Evolutionary conservation across 305 asterid species (phyloP), one percentile per base, ranked within the genome.

Genomic region (Fraxinus ornus): DNA sequence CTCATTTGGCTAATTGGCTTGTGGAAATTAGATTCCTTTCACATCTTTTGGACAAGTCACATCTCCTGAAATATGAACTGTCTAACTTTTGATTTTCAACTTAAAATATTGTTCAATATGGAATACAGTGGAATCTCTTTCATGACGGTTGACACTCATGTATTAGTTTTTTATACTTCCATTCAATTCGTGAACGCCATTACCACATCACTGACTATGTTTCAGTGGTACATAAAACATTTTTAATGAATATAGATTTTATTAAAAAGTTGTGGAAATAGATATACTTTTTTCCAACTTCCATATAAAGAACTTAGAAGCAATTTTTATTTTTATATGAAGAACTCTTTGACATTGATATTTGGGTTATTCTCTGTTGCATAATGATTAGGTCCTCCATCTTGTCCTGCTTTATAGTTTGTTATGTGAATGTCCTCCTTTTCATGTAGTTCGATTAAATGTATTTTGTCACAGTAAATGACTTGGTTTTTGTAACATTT

Each of bases 201-300:
- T 64, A 22, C 73, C 73, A 64, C 73, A 24, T 62, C 15, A 64
- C 8, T 68, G 7, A 68, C 35, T 28, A 10, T 24, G 75, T 68
- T 68, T 68, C 24, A 24, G 39, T 41, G 78, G 47, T 12, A 78
- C 41, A 44, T 55, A 78, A 82, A 71, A 13, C 3, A 13, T 49
- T 78, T n/a, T 78, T 66, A 62, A 30, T 19, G 75, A 37, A 33
- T 44, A 26, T 26, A 10, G n/a, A 12, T 26, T 30, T n/a, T 12
- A 32, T 55, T 73, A 12, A 77, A 37, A 49, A 32, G 55, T 19
- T n/a, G 28, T 52, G 33, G 47, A 28, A 41, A 41, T 9, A 30
- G 32, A 47, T 22, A 70, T 39, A 17, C 17, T 7, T 78, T 12
- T 82, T 55, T 12, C 82, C 47, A 78, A 72, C 76, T 78, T 73